Conservation (phyloP, 2,329 filamentous ascomycete species). For the Aspergillus bombycis region DNA sequence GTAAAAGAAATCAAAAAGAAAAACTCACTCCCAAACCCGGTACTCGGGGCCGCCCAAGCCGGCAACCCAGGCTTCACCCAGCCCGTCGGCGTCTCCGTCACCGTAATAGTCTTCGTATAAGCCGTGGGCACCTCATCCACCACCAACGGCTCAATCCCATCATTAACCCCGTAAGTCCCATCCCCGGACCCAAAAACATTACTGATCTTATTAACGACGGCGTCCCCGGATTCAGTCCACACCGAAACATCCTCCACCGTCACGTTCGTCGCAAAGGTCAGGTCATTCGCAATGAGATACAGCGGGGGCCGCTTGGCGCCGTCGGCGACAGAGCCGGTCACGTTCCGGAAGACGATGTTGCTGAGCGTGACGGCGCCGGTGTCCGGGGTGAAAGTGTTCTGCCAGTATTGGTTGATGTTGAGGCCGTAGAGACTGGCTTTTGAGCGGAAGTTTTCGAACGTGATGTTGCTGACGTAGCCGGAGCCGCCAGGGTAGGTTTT, state of each 20-base stretch:
- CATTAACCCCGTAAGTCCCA: slow-evolving; percentile 23
- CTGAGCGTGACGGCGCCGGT: slow-evolving; percentile 28
- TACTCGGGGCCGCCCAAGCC: slow-evolving; percentile 34
- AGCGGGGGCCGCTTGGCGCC: slow-evolving; percentile 33
- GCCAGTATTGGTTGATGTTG: slow-evolving; percentile 32
- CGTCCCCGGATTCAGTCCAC: slow-evolving; percentile 34
- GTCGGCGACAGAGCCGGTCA: slow-evolving; percentile 36
- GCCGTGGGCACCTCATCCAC: not conserved
- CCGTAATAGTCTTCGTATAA: slow-evolving; percentile 35
- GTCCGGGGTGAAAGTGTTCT: slow-evolving; percentile 27
- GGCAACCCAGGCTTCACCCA: slow-evolving; percentile 32
- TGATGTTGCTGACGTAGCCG: slow-evolving; percentile 40
- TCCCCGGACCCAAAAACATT: slow-evolving; percentile 41
- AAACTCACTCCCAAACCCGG: slow-evolving; percentile 36
- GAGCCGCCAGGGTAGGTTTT: slow-evolving; percentile 45
- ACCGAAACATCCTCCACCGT: slow-evolving; percentile 38
- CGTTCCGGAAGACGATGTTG: slow-evolving; percentile 32
- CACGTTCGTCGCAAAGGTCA: slow-evolving; percentile 35
- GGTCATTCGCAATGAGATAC: slow-evolving; percentile 36
- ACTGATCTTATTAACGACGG: slow-evolving; percentile 36
- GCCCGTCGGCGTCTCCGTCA: slow-evolving; percentile 33
- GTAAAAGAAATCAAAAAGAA: not conserved
- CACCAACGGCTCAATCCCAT: not conserved
- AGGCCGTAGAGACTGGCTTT: slow-evolving; percentile 28
- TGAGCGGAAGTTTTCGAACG: slow-evolving; percentile 36